Evolutionary conservation across 768 basidiomycete species (phyloP).

Genomic region (Russula sp.): DNA sequence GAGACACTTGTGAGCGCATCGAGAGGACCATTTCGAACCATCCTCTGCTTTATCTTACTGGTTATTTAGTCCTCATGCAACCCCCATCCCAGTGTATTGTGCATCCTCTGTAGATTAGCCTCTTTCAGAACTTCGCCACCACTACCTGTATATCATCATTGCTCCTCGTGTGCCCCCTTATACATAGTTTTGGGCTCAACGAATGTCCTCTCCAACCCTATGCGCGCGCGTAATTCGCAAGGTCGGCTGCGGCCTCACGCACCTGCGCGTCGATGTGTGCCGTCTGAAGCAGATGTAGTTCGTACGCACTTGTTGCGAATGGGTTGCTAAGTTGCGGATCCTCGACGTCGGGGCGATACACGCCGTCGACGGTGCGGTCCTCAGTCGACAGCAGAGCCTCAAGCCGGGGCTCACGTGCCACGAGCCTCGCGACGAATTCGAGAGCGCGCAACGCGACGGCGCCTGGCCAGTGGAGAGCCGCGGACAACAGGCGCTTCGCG

Average conservation of each 20-base stretch:
- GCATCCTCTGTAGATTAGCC: conserved; percentile 21
- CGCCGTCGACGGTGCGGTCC: conserved; percentile 77
- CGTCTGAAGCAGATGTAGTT: conserved; percentile 58
- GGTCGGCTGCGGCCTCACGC: conserved; percentile 54
- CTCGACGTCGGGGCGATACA: conserved; percentile 79
- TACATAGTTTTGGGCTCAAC: neutral
- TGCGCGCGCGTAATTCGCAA: conserved; percentile 42
- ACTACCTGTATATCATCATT: conserved; percentile 21
- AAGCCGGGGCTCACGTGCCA: conserved; percentile 73
- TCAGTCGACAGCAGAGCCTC: conserved; percentile 83
- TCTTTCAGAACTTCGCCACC: neutral
- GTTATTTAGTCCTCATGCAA: conserved; percentile 12
- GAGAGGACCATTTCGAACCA: conserved; percentile 15
- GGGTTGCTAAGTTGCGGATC: conserved; percentile 82
- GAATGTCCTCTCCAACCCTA: conserved; percentile 20
- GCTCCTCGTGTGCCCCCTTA: conserved; percentile 7
- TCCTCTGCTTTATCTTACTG: conserved; percentile 17
- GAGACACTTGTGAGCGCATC: conserved; percentile 16
- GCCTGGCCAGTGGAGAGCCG: conserved; percentile 78
- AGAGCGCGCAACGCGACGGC: conserved; percentile 57
- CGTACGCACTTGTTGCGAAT: conserved; percentile 84
- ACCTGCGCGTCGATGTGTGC: conserved; percentile 65
- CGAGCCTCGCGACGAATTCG: conserved; percentile 63
- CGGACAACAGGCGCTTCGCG: conserved; percentile 82
- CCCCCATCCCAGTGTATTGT: conserved; percentile 9